Conservation (phyloP, 805 yeast genomes). For the Alloascoidea africana region DNA sequence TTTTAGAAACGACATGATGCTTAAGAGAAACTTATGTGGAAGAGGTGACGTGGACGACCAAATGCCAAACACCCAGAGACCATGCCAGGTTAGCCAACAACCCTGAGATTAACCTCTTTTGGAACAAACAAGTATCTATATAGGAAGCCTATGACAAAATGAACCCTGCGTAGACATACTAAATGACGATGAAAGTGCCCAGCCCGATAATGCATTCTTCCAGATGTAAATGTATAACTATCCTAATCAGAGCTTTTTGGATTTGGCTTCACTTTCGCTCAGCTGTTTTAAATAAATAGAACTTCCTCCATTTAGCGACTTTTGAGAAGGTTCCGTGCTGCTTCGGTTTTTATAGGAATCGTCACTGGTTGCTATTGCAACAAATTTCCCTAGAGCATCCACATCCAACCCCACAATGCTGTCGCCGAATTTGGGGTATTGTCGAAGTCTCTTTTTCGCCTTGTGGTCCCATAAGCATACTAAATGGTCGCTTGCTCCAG, state of each 20-base stretch:
- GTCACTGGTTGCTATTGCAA: slow-evolving; percentile 33
- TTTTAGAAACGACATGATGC: slow-evolving; percentile 1
- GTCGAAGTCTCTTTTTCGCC: slow-evolving; percentile 26
- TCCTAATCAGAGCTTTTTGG: neutral
- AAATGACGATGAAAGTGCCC: no score
- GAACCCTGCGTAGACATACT: no score
- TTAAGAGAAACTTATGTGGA: no score
- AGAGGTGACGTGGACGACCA: no score
- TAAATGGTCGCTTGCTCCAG: slow-evolving; percentile 36
- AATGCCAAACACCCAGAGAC: no score
- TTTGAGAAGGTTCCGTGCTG: neutral
- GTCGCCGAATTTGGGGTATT: slow-evolving; percentile 20
- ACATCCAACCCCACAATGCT: slow-evolving; percentile 27
- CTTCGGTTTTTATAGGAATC: slow-evolving; percentile 29
- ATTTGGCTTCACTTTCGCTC: neutral
- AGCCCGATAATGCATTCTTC: no score
- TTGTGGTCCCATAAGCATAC: slow-evolving; percentile 36
- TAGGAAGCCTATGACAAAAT: no score
- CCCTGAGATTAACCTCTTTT: no score
- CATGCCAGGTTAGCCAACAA: no score
- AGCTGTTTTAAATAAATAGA: neutral
- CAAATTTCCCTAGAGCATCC: slow-evolving; percentile 15
- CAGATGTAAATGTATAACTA: no score
- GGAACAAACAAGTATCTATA: no score
- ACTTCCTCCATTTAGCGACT: neutral